phyloP scores from a whole-genome alignment of 805 yeast genomes.

The Kuraishia capsulata region DNA sequence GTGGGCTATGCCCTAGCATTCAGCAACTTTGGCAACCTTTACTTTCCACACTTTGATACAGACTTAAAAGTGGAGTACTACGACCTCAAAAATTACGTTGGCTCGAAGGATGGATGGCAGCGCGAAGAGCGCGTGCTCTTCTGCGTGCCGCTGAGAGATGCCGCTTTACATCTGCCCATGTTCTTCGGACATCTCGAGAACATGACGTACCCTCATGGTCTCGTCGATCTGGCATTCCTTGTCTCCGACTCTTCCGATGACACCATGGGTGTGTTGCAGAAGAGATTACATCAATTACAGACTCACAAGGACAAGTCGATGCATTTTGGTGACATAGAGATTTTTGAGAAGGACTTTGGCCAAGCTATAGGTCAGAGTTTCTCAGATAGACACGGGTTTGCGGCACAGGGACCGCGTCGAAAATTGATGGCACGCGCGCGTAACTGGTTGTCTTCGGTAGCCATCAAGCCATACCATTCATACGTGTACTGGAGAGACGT shows the following conservation, averaged over 20 bases:
- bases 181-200: constrained; percentile 47
- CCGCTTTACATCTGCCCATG: constrained; percentile 53
- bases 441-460: constrained; percentile 85
- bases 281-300: constrained; percentile 55
- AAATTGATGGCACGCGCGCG: constrained; percentile 94
- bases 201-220: constrained; percentile 47
- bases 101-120: constrained; percentile 44
- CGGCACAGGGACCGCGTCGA: constrained; percentile 92
- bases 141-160: constrained; percentile 53
- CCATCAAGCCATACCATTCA: constrained; percentile 84
- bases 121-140: constrained; percentile 41
- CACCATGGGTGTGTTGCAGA: constrained; percentile 62
- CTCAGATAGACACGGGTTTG: constrained; percentile 89
- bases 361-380: constrained; percentile 90
- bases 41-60: constrained; percentile 6
- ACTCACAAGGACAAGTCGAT: constrained; percentile 46
- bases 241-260: constrained; percentile 88
- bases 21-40: no score
- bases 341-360: constrained; percentile 88
- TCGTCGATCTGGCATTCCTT: constrained; percentile 62
- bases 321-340: constrained; percentile 79
- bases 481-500: constrained; percentile 98
- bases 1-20: no score
- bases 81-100: constrained; percentile 34
- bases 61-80: constrained; percentile 12